Evolutionary conservation across 2,329 filamentous ascomycete species (phyloP).

Genomic region (Gnomoniopsis sp.): DNA sequence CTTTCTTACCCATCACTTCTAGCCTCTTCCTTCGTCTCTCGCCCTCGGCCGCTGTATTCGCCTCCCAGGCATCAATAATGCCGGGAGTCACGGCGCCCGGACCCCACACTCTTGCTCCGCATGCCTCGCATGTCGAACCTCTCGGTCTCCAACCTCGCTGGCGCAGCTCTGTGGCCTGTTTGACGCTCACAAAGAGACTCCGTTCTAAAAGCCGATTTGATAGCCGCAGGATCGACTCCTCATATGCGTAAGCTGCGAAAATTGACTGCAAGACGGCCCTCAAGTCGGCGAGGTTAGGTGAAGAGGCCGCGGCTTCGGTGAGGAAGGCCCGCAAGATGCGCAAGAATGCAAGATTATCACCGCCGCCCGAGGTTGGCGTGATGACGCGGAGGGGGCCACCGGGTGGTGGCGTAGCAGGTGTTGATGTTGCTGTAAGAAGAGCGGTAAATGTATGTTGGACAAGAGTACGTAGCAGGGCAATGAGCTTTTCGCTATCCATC

Average conservation of each 20-base stretch:
- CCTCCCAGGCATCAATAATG: constrained; percentile 81
- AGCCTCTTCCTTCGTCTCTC: constrained; percentile 42
- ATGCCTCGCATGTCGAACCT: constrained; percentile 84
- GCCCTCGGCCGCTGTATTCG: constrained; percentile 48
- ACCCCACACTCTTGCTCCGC: constrained; percentile 80
- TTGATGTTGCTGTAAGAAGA: constrained; percentile 72
- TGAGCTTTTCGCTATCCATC: constrained; percentile 58
- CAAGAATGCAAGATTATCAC: constrained; percentile 74
- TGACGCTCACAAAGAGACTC: constrained; percentile 81
- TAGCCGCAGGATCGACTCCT: constrained; percentile 81
- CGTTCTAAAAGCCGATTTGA: constrained; percentile 85
- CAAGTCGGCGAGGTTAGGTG: constrained; percentile 82
- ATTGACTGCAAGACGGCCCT: constrained; percentile 82
- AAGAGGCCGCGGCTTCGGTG: constrained; percentile 72
- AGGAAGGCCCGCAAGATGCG: constrained; percentile 87
- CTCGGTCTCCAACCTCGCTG: constrained; percentile 86
- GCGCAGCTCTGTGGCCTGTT: constrained; percentile 68
- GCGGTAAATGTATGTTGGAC: constrained; percentile 92
- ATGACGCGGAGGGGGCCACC: constrained; percentile 29
- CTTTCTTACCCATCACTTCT: constrained; percentile 24
- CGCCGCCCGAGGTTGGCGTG: constrained; percentile 27
- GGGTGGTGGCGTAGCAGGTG: constrained; percentile 31
- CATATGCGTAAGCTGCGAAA: constrained; percentile 93
- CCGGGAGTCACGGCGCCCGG: constrained; percentile 69
- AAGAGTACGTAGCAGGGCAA: constrained; percentile 67